Evolutionary conservation across 2,329 filamentous ascomycete species (phyloP).

Genomic region (Colletotrichum camelliae): DNA sequence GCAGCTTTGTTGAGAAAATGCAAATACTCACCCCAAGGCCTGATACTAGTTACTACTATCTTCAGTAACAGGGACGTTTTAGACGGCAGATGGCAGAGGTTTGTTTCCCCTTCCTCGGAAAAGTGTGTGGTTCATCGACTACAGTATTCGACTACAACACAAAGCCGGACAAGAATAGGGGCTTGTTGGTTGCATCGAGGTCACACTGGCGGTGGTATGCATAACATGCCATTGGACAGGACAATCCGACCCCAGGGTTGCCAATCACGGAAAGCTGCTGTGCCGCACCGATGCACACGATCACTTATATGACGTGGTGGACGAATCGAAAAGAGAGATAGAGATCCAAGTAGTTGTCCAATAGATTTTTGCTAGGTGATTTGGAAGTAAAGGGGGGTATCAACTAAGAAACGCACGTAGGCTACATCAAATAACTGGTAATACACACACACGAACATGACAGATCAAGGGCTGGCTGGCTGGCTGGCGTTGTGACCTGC

Average conservation of each 20-base stretch:
- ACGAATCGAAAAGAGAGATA: background rate
- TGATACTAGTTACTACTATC: background rate
- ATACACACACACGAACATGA: background rate
- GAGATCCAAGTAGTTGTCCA: background rate
- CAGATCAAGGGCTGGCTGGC: background rate
- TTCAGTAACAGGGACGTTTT: background rate
- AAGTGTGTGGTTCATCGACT: background rate
- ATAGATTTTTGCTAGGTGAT: background rate
- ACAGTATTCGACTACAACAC: background rate
- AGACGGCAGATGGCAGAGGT: background rate
- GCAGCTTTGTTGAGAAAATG: background rate
- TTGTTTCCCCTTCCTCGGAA: background rate
- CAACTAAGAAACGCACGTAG: background rate
- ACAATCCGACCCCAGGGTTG: background rate
- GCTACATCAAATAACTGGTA: background rate
- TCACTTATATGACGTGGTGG: background rate
- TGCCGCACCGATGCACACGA: background rate
- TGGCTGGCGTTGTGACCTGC: background rate
- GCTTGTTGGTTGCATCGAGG: background rate
- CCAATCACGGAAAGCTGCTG: background rate
- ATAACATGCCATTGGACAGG: conserved; percentile 4
- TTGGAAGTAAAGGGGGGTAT: background rate
- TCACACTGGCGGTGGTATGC: background rate
- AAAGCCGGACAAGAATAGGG: background rate
- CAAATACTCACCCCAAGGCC: background rate